These are phyloP conservation scores for Pezicula radicicola DNA, from an alignment of 2,329 filamentous ascomycete genomes.

Conservation along the genomic window DNA sequence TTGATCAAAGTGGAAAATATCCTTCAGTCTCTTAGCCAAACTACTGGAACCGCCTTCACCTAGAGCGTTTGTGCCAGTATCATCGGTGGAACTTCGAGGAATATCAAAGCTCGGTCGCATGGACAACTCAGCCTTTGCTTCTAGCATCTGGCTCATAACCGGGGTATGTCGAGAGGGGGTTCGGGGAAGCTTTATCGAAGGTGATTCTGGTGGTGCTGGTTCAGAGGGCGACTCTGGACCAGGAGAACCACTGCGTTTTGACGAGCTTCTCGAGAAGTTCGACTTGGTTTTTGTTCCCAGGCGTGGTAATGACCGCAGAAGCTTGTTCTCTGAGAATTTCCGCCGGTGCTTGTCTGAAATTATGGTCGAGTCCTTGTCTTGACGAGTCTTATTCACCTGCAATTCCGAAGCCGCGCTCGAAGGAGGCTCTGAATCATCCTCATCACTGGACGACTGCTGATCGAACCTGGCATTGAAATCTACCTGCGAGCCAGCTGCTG, in stretches of 20 bases:
- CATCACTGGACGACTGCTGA: slow-evolving; percentile 74
- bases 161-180: slow-evolving; percentile 53
- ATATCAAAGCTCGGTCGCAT: slow-evolving; percentile 56
- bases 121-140: slow-evolving; percentile 64
- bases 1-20: slow-evolving; percentile 81
- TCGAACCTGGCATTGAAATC: slow-evolving; percentile 83
- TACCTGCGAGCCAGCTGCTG: slow-evolving; percentile 77
- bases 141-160: slow-evolving; percentile 75
- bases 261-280: slow-evolving; percentile 33
- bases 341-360: slow-evolving; percentile 48
- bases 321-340: slow-evolving; percentile 61
- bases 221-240: slow-evolving; percentile 24
- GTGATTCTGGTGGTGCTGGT: slow-evolving; percentile 20
- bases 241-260: slow-evolving; percentile 18
- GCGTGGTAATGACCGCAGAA: slow-evolving; percentile 63
- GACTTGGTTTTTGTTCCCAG: slow-evolving; percentile 36
- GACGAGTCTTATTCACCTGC: slow-evolving; percentile 16
- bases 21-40: slow-evolving; percentile 69
- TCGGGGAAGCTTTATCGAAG: slow-evolving; percentile 28
- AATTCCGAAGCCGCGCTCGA: slow-evolving; percentile 16
- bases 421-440: slow-evolving; percentile 23
- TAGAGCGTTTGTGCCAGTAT: slow-evolving; percentile 9
- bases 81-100: slow-evolving; percentile 25
- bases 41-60: slow-evolving; percentile 46
- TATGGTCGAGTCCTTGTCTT: slow-evolving; percentile 31